A percentile compares a stretch with the other conserved stretches of the same genome.
Evolutionary conservation across 2,329 filamentous ascomycete genomes (phyloP).

Genomic region (Fusarium bulbicola): DNA sequence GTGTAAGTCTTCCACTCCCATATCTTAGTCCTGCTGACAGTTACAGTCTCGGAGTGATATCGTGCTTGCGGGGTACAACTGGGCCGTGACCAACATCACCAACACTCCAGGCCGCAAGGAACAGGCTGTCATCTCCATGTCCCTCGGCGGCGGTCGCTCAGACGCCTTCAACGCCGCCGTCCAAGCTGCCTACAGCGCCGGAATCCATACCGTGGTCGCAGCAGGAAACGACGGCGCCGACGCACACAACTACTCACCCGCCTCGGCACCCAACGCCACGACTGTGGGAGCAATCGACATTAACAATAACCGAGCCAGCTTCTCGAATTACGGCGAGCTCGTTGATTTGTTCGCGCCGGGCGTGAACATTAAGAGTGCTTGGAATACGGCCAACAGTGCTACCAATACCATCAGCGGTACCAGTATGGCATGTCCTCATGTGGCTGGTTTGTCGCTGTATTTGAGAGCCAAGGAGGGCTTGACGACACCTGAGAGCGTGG

Average conservation of each 20-base stretch:
- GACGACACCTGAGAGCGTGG: slow-evolving; percentile 55
- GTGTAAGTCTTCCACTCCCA: slow-evolving; percentile 3
- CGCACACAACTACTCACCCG: slow-evolving; percentile 55
- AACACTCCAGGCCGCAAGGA: slow-evolving; percentile 48
- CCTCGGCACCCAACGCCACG: slow-evolving; percentile 57
- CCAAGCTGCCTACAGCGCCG: slow-evolving; percentile 54
- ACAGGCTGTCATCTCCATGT: slow-evolving; percentile 64
- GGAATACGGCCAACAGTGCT: slow-evolving; percentile 53
- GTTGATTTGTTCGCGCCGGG: slow-evolving; percentile 65
- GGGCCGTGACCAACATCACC: slow-evolving; percentile 54
- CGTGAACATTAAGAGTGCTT: slow-evolving; percentile 56
- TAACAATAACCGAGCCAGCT: slow-evolving; percentile 51
- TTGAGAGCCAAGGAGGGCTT: slow-evolving; percentile 48
- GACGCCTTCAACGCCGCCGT: slow-evolving; percentile 61
- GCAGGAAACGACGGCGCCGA: slow-evolving; percentile 62
- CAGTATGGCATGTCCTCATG: slow-evolving; percentile 69
- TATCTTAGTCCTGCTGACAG: background rate
- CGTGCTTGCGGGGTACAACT: slow-evolving; percentile 47
- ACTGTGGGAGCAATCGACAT: slow-evolving; percentile 62
- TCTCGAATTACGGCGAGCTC: slow-evolving; percentile 59
- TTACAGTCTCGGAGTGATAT: slow-evolving; percentile 37
- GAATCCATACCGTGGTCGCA: slow-evolving; percentile 63
- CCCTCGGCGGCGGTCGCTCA: slow-evolving; percentile 58
- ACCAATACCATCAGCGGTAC: slow-evolving; percentile 64
- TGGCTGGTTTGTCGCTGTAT: slow-evolving; percentile 69